Evolutionary conservation across 371 early-diverging fungal genomes (phyloP), one percentile per base, ranked within the genome.

Genomic region (Funneliformis caledonium): DNA sequence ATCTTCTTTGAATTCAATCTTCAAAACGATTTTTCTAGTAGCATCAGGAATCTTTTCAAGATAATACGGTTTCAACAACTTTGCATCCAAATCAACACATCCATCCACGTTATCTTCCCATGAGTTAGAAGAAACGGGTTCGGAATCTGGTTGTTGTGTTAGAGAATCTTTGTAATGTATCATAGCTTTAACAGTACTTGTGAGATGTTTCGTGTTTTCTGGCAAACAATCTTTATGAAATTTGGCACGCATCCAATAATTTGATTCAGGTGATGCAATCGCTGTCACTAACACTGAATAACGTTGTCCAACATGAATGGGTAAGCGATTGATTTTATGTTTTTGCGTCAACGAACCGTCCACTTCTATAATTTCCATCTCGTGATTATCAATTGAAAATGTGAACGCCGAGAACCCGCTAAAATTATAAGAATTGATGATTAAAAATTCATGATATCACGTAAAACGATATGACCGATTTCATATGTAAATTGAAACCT

Each of bases 251-350:
- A 86, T 82, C 81, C 83, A 84, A 70, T 85, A 87, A 69, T 84
- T 86, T 6, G 56, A 76, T 22, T 83, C 74, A 1, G 82, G 65
- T 47, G 82, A 83, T 56, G 84, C 82, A 22, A 47, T 43, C n/a
- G 87, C 85, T 16, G 80, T 68, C 33, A 87, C 83, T 10, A 87
- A 68, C 4, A 83, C 85, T 1, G 87, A 87, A 50, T 87, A 87
- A 0, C 87, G 83, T 56, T 87, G 87, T 6, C 83, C 86, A 3
- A 85, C 85, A 69, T 83, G 78, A 8, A 87, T 83, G 1, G 82
- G 82, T 10, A 87, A 33, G 2, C 83, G 79, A 16, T 82, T 76
- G 4, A 87, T 83, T 6, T 64, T 78, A 1, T 81, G 80, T 2
- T 86, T 84, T 19, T 85, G 76, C 74, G 84, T 79, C 43, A 80